phyloP scores from a whole-genome alignment of 352 stramenopile genomes.

The Phytophthora cryptogea region DNA sequence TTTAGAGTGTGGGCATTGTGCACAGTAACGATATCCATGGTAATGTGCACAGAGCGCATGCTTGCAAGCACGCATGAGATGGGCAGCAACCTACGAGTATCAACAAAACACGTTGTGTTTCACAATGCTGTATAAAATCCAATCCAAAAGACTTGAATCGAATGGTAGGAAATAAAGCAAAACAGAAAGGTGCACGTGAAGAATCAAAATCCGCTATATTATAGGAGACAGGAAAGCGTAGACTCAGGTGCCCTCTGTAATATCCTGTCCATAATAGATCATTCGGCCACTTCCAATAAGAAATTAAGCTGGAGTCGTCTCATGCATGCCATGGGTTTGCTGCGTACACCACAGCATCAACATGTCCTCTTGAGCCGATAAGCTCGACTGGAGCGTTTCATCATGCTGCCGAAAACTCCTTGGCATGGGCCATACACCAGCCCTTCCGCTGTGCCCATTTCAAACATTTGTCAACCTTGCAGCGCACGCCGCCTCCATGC shows the following conservation, averaged over 20 bases:
- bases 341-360: slow-evolving; percentile 2
- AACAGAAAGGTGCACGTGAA: slow-evolving; percentile 1
- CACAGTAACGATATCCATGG: slow-evolving; percentile 3
- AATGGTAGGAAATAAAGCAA: too few relatives aligned
- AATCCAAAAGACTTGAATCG: too few relatives aligned
- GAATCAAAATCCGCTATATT: slow-evolving; percentile 36
- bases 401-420: slow-evolving; percentile 67
- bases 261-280: slow-evolving; percentile 37
- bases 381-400: slow-evolving; percentile 10
- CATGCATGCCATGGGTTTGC: neutral
- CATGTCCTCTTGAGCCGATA: slow-evolving; percentile 12
- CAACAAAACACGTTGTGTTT: neutral
- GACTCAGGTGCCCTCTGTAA: slow-evolving; percentile 20
- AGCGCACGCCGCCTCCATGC: slow-evolving; percentile 85
- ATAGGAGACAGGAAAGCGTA: slow-evolving; percentile 24
- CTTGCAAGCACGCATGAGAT: slow-evolving; percentile 5
- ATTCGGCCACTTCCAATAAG: slow-evolving; percentile 30
- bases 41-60: slow-evolving; percentile 19
- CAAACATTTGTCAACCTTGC: slow-evolving; percentile 76
- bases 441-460: slow-evolving; percentile 90
- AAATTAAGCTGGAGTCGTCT: slow-evolving; percentile 31
- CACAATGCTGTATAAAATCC: too few relatives aligned
- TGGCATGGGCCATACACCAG: slow-evolving; percentile 90
- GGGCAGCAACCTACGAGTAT: slow-evolving; percentile 18
- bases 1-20: slow-evolving; percentile 16